Base-by-base conservation (phyloP, 176 grass and related monocot genomes). In the Oryza glaberrima region DNA sequence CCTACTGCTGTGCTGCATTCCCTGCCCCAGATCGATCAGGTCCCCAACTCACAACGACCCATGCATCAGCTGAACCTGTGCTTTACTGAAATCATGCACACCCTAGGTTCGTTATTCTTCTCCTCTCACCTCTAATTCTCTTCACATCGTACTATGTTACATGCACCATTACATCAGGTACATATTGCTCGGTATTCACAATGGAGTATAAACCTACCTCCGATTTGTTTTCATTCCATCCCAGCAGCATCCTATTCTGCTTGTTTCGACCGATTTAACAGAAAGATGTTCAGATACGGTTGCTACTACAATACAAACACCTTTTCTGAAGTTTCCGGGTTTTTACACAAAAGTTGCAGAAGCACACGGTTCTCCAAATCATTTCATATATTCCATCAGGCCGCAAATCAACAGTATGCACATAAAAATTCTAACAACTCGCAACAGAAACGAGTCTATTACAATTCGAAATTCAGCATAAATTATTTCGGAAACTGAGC, bases 401-500 rank as follows among this genome's bases (percentile, higher is more conserved):
- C 15, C 47, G 61, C 8, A 76, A 65, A 82, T 49, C 65, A 48
- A 69, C 12, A 82, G 51, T 14, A 77, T 38, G 30, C 30, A 32
- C 30, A 32, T 32, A 32, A 32, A 32, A 32, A 32, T 32, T 32
- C 30, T 32, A 32, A 32, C 30, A 32, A 58, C 23, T 83, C 20
- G 25, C 56, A 83, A 75, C 15, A 78, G 43, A 83, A 83, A 36
- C 0, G 54, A 65, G 8, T 69, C 69, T 19, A 32, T 32, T 35
- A 28, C 80, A 54, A 47, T n/a, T 75, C 7, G 19, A 78, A 78
- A 65, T 78, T 78, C 43, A 78, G 22, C 30, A 72, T 2, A 78
- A 88, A 32, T 83, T 72, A 72, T 88, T 87, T 47, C 30, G 8
- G 17, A 12, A 68, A 76, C 78, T 75, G 22, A 25, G 25, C 63